A percentile compares a stretch with the other conserved stretches of the same genome.
Evolutionary conservation across 2,329 filamentous ascomycete genomes (phyloP).

Genomic region (Colletotrichum tropicale): DNA sequence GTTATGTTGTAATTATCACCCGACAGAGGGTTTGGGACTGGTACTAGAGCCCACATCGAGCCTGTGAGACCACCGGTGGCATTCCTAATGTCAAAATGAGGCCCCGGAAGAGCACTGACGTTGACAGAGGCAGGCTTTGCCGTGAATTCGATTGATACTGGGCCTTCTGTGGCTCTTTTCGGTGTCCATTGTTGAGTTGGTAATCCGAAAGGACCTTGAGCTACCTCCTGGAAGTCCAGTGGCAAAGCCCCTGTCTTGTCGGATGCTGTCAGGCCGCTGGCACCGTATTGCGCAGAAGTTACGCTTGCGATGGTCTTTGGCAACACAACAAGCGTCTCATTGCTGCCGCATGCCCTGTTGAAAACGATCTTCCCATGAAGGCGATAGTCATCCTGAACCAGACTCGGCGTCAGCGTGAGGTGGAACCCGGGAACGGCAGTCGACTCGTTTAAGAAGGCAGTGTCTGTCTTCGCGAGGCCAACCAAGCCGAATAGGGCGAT

Average conservation of each 20-base stretch:
- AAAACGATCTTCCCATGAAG: background rate
- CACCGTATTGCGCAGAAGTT: background rate
- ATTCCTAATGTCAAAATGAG: background rate
- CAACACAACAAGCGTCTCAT: background rate
- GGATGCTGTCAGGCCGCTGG: background rate
- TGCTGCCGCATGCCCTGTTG: background rate
- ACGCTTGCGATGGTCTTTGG: background rate
- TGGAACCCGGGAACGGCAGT: background rate
- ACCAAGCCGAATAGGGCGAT: background rate
- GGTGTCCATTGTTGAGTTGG: background rate
- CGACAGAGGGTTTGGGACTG: background rate
- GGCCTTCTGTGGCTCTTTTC: background rate
- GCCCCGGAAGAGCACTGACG: background rate
- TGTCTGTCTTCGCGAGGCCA: background rate
- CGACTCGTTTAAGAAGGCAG: background rate
- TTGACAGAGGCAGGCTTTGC: background rate
- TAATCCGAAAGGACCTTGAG: background rate
- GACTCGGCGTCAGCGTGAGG: background rate
- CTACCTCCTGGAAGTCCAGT: background rate
- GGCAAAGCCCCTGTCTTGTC: conserved; percentile 3
- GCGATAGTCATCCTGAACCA: background rate
- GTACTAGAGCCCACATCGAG: conserved; percentile 1
- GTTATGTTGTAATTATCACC: background rate
- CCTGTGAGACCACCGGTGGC: background rate
- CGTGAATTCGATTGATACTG: background rate